Evolutionary conservation across 495 filamentous ascomycete species (phyloP).

Genomic region (Penicillium salamii): DNA sequence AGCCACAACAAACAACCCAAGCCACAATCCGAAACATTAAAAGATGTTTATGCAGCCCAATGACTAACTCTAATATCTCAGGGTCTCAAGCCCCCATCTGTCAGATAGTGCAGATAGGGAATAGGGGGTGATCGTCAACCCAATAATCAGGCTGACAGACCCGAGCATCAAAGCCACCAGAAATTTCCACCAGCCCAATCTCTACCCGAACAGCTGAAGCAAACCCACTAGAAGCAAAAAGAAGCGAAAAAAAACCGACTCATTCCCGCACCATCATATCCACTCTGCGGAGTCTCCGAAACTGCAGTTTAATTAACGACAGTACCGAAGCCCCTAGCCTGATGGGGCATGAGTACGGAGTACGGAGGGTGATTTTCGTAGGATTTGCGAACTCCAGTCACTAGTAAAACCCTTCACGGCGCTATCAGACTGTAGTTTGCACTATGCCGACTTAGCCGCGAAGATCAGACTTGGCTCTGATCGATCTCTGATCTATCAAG

Average conservation of each 20-base stretch:
- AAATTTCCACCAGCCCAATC: constrained; percentile 2
- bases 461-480: constrained; percentile 17
- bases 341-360: background rate
- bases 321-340: background rate
- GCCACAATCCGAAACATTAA: background rate
- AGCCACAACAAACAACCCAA: background rate
- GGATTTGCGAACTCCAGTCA: no score
- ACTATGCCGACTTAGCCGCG: constrained; percentile 28
- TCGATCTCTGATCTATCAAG: constrained; percentile 16
- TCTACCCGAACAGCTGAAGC: background rate
- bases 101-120: background rate
- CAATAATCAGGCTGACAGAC: background rate
- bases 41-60: background rate
- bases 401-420: constrained; percentile 13
- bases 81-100: background rate
- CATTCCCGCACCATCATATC: background rate
- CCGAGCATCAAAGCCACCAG: background rate
- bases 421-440: constrained; percentile 12
- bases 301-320: background rate
- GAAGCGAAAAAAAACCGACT: background rate
- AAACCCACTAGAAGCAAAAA: constrained; percentile 1
- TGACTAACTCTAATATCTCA: background rate
- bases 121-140: background rate
- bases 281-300: background rate
- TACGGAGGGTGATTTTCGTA: no score